These are phyloP conservation scores for Oenanthe javanica DNA, from an alignment of 140 eudicot species.

Conservation along the genomic window DNA sequence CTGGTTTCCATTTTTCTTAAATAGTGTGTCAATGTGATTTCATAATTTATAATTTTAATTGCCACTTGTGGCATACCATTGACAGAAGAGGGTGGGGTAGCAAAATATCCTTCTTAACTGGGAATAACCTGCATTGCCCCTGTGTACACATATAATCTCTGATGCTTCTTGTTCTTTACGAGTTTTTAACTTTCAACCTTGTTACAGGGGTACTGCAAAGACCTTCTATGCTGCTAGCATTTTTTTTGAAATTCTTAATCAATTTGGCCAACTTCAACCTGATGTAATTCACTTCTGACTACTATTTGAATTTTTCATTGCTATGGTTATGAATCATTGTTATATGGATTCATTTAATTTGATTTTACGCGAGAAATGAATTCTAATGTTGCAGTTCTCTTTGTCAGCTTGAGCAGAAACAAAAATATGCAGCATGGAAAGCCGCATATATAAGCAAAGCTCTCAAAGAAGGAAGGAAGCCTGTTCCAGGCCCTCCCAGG, in stretches of 20 bases:
- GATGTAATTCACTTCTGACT: slow-evolving; percentile 51
- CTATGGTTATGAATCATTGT: not conserved
- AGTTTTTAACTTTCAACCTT: slow-evolving; percentile 15
- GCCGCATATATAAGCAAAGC: slow-evolving; percentile 97
- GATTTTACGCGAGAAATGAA: not conserved
- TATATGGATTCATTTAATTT: not conserved
- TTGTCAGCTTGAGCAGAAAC: slow-evolving; percentile 13
- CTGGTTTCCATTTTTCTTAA: not conserved
- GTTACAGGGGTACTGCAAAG: slow-evolving; percentile 81
- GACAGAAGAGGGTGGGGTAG: not conserved
- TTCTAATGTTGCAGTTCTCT: not conserved
- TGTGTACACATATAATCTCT: not conserved
- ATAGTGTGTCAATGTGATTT: not conserved
- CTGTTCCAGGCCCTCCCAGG: slow-evolving; percentile 93
- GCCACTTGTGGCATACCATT: not conserved
- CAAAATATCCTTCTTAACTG: not conserved
- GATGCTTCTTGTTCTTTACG: not conserved
- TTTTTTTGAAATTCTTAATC: slow-evolving; percentile 91
- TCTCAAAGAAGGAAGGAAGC: slow-evolving; percentile 93
- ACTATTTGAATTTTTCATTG: not conserved
- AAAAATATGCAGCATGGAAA: slow-evolving; percentile 55
- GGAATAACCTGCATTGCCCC: not conserved
- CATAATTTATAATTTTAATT: not conserved
- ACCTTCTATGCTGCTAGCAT: slow-evolving; percentile 97
- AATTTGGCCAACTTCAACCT: slow-evolving; percentile 72